These are phyloP conservation scores for Colletotrichum spinosum DNA, from an alignment of 2,329 filamentous ascomycete species.

Conservation along the genomic window DNA sequence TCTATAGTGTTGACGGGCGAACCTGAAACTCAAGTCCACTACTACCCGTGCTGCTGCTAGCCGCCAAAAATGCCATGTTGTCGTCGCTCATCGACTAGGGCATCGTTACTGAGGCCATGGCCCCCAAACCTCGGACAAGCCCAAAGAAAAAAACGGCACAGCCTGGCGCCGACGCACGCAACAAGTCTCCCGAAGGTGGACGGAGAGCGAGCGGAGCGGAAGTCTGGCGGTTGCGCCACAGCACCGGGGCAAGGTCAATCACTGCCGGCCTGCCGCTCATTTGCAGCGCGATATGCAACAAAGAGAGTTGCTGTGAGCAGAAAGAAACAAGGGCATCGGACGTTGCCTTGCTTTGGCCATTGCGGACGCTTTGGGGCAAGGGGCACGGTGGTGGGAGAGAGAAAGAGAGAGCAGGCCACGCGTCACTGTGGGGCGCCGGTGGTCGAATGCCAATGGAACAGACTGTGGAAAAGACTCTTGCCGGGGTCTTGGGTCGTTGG, in stretches of 20 bases:
- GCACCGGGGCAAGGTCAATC: conserved; percentile 10
- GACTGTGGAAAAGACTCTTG: background rate
- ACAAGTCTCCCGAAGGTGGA: conserved; percentile 13
- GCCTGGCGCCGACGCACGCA: conserved; percentile 2
- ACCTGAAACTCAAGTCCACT: conserved; percentile 24
- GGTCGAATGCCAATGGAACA: conserved; percentile 17
- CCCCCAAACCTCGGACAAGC: background rate
- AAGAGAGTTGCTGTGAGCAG: background rate
- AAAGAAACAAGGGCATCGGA: conserved; percentile 2
- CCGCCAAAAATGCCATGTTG: conserved; percentile 19
- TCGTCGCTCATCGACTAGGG: conserved; percentile 4
- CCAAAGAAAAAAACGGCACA: conserved; percentile 10
- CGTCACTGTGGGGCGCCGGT: conserved; percentile 25
- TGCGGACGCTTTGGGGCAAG: conserved; percentile 12
- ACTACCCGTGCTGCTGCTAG: conserved; percentile 21
- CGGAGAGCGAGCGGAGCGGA: conserved; percentile 26
- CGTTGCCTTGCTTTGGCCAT: conserved; percentile 11
- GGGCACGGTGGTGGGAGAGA: conserved; percentile 15
- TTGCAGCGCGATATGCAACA: conserved; percentile 9
- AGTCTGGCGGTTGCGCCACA: conserved; percentile 18
- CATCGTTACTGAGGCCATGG: conserved; percentile 1
- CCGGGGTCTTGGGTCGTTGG: conserved; percentile 8
- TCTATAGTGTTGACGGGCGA: conserved; percentile 9
- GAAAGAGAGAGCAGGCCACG: conserved; percentile 23
- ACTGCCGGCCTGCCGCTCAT: background rate